Conservation (phyloP, 1,284 basidiomycete species). For the Phaffia rhodozyma region DNA sequence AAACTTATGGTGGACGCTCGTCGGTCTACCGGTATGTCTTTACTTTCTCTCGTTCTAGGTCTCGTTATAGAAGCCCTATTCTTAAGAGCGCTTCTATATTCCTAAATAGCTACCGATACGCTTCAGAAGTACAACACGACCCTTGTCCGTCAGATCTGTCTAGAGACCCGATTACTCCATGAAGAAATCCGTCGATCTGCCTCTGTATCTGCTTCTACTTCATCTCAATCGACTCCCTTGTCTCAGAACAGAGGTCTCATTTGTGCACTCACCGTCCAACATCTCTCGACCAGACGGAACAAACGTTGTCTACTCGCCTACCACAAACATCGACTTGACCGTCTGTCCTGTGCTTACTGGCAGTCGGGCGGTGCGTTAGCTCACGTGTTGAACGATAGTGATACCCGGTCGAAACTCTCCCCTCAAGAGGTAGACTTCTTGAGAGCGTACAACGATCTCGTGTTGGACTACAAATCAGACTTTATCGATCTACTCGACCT, state of each 20-base stretch:
- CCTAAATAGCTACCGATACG: conserved; percentile 47
- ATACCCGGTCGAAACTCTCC: conserved; percentile 64
- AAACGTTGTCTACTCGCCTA: conserved; percentile 90
- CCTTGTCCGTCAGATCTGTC: conserved; percentile 69
- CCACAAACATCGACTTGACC: conserved; percentile 68
- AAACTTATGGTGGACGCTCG: conserved; percentile 77
- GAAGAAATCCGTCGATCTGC: conserved; percentile 38
- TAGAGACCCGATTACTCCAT: conserved; percentile 62
- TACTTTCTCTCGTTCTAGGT: neutral
- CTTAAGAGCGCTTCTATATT: neutral
- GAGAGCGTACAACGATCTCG: conserved; percentile 62
- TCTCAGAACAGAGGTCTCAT: conserved; percentile 39
- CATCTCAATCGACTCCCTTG: conserved; percentile 29
- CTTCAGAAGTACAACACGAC: conserved; percentile 86
- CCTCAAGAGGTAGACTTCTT: conserved; percentile 87
- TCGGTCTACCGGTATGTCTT: conserved; percentile 47
- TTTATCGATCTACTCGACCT: conserved; percentile 79
- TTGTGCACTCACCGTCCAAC: conserved; percentile 68
- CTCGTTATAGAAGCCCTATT: neutral
- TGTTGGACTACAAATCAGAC: conserved; percentile 72
- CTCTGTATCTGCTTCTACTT: conserved; percentile 38
- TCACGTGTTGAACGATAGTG: conserved; percentile 62
- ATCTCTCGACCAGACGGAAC: conserved; percentile 77
- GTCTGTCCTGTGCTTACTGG: conserved; percentile 79
- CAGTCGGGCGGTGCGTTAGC: conserved; percentile 79